Conservation (phyloP, 257 asterid genomes). For the Plantago elongata region DNA sequence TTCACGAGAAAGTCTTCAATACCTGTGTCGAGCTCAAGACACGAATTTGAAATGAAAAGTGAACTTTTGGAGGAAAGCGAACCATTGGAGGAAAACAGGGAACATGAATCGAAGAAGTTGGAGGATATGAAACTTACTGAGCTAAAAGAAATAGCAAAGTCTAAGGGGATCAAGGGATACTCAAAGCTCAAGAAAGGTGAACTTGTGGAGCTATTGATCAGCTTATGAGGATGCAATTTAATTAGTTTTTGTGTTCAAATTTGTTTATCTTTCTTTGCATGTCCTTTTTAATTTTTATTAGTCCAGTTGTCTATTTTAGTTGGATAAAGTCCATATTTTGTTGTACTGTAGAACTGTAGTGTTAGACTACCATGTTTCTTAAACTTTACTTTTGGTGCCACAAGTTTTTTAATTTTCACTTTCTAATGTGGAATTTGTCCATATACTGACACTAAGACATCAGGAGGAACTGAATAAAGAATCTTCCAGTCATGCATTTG, state of each 20-base stretch:
- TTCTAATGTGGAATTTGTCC: too few species aligned
- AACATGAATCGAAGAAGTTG: slow-evolving; percentile 24
- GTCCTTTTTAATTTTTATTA: too few species aligned
- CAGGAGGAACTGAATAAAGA: too few species aligned
- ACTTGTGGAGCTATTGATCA: slow-evolving; percentile 44
- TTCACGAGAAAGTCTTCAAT: slow-evolving; percentile 58
- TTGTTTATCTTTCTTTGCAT: too few species aligned
- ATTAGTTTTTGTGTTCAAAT: neutral
- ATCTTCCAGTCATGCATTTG: too few species aligned
- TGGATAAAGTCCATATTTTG: too few species aligned
- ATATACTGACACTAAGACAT: too few species aligned
- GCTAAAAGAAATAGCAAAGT: slow-evolving; percentile 61
- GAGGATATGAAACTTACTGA: slow-evolving; percentile 57
- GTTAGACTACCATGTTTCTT: too few species aligned
- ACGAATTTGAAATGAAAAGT: slow-evolving; percentile 10
- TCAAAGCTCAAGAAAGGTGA: slow-evolving; percentile 69
- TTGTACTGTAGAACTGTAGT: too few species aligned
- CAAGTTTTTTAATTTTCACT: too few species aligned
- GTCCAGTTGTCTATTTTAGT: too few species aligned
- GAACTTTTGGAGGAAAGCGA: neutral
- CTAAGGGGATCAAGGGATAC: slow-evolving; percentile 65
- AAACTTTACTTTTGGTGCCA: too few species aligned
- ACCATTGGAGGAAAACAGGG: slow-evolving; percentile 14
- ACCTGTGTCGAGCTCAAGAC: slow-evolving; percentile 23
- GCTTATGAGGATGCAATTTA: slow-evolving; percentile 13